These are phyloP conservation scores for Leccinum longicurvipes DNA, from an alignment of 768 basidiomycete genomes.

Conservation along the genomic window DNA sequence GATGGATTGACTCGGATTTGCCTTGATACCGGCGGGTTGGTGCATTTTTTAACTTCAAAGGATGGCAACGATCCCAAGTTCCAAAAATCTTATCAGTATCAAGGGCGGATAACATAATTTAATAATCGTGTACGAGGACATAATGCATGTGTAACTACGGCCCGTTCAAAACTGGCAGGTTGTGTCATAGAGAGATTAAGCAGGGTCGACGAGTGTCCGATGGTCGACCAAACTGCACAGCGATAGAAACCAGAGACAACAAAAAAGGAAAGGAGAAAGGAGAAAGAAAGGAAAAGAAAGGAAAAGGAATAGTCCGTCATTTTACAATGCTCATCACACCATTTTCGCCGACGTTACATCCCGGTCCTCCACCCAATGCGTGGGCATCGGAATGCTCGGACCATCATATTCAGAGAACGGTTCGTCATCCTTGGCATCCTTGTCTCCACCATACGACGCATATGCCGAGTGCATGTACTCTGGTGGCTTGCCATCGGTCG, in stretches of 20 bases:
- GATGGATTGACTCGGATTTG: background rate
- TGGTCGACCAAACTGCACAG: background rate
- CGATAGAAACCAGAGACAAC: background rate
- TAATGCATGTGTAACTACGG: background rate
- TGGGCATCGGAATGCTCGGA: slow-evolving; percentile 32
- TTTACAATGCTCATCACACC: background rate
- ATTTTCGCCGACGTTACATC: slow-evolving; percentile 33
- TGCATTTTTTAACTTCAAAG: background rate
- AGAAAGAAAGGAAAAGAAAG: background rate
- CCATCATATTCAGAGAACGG: slow-evolving; percentile 55
- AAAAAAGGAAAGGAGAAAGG: background rate
- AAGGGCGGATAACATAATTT: background rate
- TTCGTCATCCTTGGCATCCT: slow-evolving; percentile 41
- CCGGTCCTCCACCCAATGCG: slow-evolving; percentile 39
- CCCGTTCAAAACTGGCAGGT: background rate
- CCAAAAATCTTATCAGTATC: background rate
- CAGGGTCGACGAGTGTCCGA: background rate
- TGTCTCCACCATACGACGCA: slow-evolving; percentile 22
- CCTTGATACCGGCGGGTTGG: too few species aligned
- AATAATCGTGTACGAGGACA: background rate
- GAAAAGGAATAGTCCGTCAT: background rate
- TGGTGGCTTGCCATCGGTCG: slow-evolving; percentile 46
- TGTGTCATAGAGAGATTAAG: background rate
- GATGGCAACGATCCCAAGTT: background rate
- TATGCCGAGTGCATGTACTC: slow-evolving; percentile 43